Evolutionary conservation across 192 early-diverging fungal genomes (phyloP).

Genomic region (Chytriomyces confervae): DNA sequence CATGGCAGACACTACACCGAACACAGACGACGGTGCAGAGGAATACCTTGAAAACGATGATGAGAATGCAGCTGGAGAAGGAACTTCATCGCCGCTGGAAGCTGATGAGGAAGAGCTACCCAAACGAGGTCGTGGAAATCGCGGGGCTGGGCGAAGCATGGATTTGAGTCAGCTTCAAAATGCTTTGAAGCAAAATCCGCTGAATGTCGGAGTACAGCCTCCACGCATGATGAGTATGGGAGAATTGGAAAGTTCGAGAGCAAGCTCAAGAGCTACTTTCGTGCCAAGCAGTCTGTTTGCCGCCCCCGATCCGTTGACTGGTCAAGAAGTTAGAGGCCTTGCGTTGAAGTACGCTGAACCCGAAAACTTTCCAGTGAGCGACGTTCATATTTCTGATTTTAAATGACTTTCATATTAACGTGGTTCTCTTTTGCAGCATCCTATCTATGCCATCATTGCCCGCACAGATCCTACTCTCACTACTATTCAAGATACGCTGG

Average conservation of each 20-base stretch:
- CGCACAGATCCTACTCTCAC: conserved; percentile 46
- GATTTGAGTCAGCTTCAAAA: conserved; percentile 33
- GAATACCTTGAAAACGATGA: conserved; percentile 1
- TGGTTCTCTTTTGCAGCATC: conserved; percentile 31
- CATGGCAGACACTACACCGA: conserved; percentile 18
- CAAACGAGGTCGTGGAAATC: conserved; percentile 21
- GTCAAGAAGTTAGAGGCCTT: conserved; percentile 40
- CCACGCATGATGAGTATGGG: background rate
- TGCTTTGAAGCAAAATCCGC: conserved; percentile 37
- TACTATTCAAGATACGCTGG: conserved; percentile 42
- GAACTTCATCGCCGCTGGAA: background rate
- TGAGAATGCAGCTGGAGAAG: conserved; percentile 8
- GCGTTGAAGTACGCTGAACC: conserved; percentile 45
- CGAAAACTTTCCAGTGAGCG: conserved; percentile 31
- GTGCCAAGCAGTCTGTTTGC: conserved; percentile 37
- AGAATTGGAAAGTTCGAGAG: background rate
- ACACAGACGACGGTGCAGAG: background rate
- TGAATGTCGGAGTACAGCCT: conserved; percentile 14
- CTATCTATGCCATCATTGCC: conserved; percentile 50
- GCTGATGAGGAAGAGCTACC: background rate
- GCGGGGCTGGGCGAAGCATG: conserved; percentile 15
- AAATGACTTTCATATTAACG: background rate
- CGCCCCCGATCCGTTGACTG: conserved; percentile 37
- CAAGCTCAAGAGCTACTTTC: conserved; percentile 16
- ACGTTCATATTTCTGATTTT: background rate